Evolutionary conservation across 2,329 filamentous ascomycete species (phyloP).

Genomic region (Fusarium lateritium): DNA sequence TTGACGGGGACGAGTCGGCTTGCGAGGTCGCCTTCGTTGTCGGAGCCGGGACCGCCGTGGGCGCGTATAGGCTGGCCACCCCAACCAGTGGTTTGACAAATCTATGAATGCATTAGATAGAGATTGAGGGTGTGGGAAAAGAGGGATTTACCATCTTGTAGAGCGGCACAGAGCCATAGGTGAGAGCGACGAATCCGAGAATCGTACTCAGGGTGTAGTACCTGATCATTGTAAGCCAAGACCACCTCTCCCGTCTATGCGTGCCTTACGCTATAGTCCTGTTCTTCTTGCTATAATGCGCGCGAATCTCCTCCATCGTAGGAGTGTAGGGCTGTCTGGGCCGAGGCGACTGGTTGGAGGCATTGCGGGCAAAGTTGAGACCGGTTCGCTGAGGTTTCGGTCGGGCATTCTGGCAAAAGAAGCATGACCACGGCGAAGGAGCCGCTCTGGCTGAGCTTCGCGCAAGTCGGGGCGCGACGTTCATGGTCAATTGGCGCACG

Average conservation of each 20-base stretch:
- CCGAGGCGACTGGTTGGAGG: conserved; percentile 51
- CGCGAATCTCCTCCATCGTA: conserved; percentile 74
- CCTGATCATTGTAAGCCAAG: conserved; percentile 57
- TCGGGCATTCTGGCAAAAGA: conserved; percentile 56
- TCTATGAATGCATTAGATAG: conserved; percentile 60
- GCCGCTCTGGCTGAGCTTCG: conserved; percentile 50
- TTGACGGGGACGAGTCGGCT: conserved; percentile 85
- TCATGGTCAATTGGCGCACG: conserved; percentile 55
- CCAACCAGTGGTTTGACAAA: conserved; percentile 91
- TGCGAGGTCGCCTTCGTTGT: conserved; percentile 75
- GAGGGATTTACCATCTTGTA: conserved; percentile 82
- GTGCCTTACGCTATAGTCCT: conserved; percentile 65
- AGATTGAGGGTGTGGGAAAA: too few relatives aligned
- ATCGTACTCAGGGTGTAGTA: conserved; percentile 85
- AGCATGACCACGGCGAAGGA: conserved; percentile 55
- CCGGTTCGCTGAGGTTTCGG: conserved; percentile 47
- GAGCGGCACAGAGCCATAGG: conserved; percentile 86
- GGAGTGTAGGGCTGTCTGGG: conserved; percentile 48
- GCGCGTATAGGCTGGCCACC: conserved; percentile 93
- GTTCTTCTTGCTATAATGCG: conserved; percentile 77
- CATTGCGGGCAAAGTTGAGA: conserved; percentile 50
- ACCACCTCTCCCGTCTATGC: background rate
- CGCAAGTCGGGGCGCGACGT: conserved; percentile 55
- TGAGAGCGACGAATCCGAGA: conserved; percentile 82
- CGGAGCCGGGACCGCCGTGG: conserved; percentile 65